Evolutionary conservation across 345 rosid species (phyloP).

Genomic region (Linum lewisii): DNA sequence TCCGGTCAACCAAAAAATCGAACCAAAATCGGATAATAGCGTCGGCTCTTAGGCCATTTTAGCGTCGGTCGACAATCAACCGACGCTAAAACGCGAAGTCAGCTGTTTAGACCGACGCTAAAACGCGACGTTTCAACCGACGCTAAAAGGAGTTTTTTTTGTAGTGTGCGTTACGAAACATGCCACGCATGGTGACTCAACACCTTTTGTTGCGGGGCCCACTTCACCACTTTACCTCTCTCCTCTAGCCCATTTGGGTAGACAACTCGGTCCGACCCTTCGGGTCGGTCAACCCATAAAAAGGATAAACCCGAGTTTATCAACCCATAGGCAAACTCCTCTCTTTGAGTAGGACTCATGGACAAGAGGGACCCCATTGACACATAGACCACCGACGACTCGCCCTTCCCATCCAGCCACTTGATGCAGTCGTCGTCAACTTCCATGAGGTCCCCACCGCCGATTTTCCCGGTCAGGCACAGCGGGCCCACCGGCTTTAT

Average conservation of each 20-base stretch:
- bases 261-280: conserved; percentile 12
- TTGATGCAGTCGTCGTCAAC: conserved; percentile 46
- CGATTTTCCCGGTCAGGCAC: conserved; percentile 29
- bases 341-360: conserved; percentile 56
- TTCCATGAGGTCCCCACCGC: conserved; percentile 38
- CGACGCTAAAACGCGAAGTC: too few species aligned
- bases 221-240: conserved; percentile 51
- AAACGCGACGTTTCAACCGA: too few species aligned
- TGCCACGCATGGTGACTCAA: conserved; percentile 57
- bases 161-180: conserved; percentile 75
- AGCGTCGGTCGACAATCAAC: too few species aligned
- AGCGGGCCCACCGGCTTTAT: conserved; percentile 51
- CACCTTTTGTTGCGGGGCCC: conserved; percentile 80
- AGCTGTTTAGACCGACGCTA: too few species aligned
- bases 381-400: conserved; percentile 60
- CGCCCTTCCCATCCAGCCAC: conserved; percentile 61
- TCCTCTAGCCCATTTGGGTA: conserved; percentile 60
- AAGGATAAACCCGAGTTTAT: conserved; percentile 46
- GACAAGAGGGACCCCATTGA: conserved; percentile 64
- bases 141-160: too few species aligned
- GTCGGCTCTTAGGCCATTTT: too few species aligned
- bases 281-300: conserved; percentile 63
- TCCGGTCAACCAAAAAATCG: too few species aligned
- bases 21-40: too few species aligned
- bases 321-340: conserved; percentile 62